Evolutionary conservation across 257 asterid genomes (phyloP), one percentile per base, ranked within the genome.

Genomic region (Cynanchum wilfordii): DNA sequence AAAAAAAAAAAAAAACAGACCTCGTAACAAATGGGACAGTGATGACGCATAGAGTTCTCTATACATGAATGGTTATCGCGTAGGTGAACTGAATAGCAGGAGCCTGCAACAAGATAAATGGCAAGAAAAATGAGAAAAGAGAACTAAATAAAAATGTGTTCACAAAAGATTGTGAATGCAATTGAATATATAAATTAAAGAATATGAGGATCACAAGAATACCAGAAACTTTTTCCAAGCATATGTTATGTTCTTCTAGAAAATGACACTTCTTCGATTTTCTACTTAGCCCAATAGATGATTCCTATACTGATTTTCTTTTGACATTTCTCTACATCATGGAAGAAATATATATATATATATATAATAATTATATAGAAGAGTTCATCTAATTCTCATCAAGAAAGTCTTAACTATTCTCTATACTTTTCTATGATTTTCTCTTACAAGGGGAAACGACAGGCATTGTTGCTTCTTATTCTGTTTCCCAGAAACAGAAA

Each of bases 21-120:
- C 97, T 94, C 99, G 33, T 88, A 94, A 75, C 99, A 94, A 55
- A 94, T 94, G 38, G 99, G 96, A 79, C 99, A 94, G 67, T 94
- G 99, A 83, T 94, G 99, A 77, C 95, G 86, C 96, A 90, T 94
- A 69, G 99, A 92, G 77, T 92, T 86, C 85, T 94, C 99, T 62
- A 91, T 91, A 1, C 98, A 94, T 19, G 66, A 71, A 73, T 94
- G 98, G 71, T 94, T 94, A 82, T 87, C 70, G 13, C 77, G 95
- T 71, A 94, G 79, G 79, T 78, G 71, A 50, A 76, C 82, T 6
- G 98, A 89, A 82, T 94, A 94, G 79, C 98, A 94, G 3, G 94
- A 86, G 45, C 93, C 97, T 91, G 89, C 77, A 59, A 27, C 76
- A 63, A 24, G 70, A 66, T 59, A 40, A 42, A 66, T 66, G 36